Base-by-base conservation (phyloP, 768 basidiomycete genomes). In the Phanerochaete carnosa region DNA sequence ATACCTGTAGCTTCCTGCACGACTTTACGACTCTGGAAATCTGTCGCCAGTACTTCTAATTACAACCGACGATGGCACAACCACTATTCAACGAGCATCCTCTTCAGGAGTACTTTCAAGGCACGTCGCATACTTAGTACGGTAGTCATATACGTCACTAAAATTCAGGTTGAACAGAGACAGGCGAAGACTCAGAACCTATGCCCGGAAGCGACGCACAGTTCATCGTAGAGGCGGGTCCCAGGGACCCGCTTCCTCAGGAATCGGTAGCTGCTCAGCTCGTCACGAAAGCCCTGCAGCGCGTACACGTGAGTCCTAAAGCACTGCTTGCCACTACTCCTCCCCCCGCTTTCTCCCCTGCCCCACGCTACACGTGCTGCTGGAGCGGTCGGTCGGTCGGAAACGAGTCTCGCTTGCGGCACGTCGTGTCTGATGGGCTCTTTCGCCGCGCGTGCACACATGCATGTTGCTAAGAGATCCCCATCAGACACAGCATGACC, bases 1-100 rank as follows among this genome's bases (percentile, higher is more conserved):
- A 23, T 25, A 11, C 4, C 46, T 49, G n/a, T 33, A 30, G 15
- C 30, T 26, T 16, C 33, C 8, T 50, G 25, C 57, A 33, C 32
- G 47, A 29, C 25, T 29, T 4, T 35, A 39, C 35, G 45, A 58
- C 56, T 7, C 25, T 16, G n/a, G 22, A 45, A 6, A n/a, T 15
- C 6, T 23, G 11, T 19, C 49, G 23, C 58, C 53, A 45, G 55
- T 45, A 19, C 52, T 29, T 51, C 53, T 61, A 39, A 32, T 25
- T 26, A 57, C 60, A 57, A 64, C 51, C 45, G 22, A 52, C 54
- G 60, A 92, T 92, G 90, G 90, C 90, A 35, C 87, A 91, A 77
- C 80, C 90, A 60, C 71, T 90, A 62, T 90, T 89, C 73, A 86
- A 90, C 65, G 84, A 89, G 62, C 88, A 90, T 66, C 90, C 90